Evolutionary conservation across 306 rosid species (phyloP), one percentile per base, ranked within the genome.

Genomic region (Acmispon strigosus): DNA sequence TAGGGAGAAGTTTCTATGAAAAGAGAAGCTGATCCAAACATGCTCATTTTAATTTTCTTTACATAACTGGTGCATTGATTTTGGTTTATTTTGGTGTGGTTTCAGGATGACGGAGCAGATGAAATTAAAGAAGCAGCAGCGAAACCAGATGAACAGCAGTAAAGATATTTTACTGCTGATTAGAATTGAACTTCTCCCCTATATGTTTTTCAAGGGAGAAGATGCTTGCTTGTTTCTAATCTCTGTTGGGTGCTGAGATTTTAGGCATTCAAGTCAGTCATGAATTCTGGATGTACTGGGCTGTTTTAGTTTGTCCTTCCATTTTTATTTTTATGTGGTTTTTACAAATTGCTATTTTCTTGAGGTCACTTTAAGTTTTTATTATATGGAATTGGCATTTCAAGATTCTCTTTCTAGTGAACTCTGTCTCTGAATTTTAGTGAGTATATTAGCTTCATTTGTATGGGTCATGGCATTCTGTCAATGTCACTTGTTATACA

Each of bases 91-190:
- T 68, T 55, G 37, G n/a, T 62, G 16, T 64, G 19, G 13, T 61
- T 73, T 19, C 86, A 95, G 99, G 99, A 91, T 67, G 99, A 95
- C 69, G 99, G 91, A 8, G 90, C 93, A 1, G 99, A 95, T 69
- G 99, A 95, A 83, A 91, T 95, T 64, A 91, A 95, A 87, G 97
- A 91, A 85, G 89, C 93, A 50, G 82, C 96, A 32, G 81, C 96
- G 11, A 90, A 90, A 80, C 67, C 62, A 0, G 89, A 84, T 9
- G 96, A 92, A 47, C 86, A 91, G 83, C 85, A 90, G 85, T 77
- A 75, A 87, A 86, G 32, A 37, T 48, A 60, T 8, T 65, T 66
- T 78, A 44, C 82, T 70, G 65, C 76, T 34, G 53, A 55, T 81
- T 84, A 87, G 85, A 81, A 61, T 80, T 78, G 81, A 71, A 73